Conservation (phyloP, 2,329 filamentous ascomycete species). For the Fusarium secorum region DNA sequence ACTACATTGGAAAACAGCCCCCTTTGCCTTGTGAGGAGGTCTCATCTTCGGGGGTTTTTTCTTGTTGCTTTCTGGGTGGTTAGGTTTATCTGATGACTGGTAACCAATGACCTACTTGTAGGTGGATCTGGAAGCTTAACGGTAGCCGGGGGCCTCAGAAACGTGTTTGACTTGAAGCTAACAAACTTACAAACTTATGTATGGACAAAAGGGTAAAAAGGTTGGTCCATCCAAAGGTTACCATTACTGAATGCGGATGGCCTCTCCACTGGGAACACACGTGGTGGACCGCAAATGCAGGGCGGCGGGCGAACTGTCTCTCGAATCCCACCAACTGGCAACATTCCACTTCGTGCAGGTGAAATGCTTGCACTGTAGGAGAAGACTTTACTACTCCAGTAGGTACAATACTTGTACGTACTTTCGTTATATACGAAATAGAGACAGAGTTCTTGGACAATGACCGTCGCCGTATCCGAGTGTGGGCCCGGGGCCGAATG, state of each 20-base stretch:
- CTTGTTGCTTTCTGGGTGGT: conserved; percentile 10
- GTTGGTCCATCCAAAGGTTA: background rate
- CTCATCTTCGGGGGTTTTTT: conserved; percentile 3
- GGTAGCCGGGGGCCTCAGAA: conserved; percentile 12
- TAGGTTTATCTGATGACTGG: background rate
- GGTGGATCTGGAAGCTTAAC: conserved; percentile 12
- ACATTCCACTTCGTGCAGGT: background rate
- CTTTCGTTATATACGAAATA: background rate
- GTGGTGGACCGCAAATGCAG: conserved; percentile 40
- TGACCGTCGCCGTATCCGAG: conserved; percentile 1
- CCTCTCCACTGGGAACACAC: conserved; percentile 33
- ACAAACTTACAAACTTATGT: background rate
- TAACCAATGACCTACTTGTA: background rate
- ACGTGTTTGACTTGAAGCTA: conserved; percentile 12
- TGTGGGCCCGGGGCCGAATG: conserved; percentile 15
- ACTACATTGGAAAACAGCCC: conserved; percentile 9
- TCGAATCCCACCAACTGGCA: conserved; percentile 35
- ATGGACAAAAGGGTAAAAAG: background rate
- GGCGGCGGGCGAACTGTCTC: conserved; percentile 38
- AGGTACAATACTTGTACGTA: background rate
- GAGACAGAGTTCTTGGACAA: conserved; percentile 1
- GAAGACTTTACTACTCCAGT: background rate
- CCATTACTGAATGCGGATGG: background rate
- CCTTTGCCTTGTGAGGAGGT: background rate
- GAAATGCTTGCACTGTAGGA: background rate